Base-by-base conservation (phyloP, 805 yeast genomes). In the Candida ovalis region DNA sequence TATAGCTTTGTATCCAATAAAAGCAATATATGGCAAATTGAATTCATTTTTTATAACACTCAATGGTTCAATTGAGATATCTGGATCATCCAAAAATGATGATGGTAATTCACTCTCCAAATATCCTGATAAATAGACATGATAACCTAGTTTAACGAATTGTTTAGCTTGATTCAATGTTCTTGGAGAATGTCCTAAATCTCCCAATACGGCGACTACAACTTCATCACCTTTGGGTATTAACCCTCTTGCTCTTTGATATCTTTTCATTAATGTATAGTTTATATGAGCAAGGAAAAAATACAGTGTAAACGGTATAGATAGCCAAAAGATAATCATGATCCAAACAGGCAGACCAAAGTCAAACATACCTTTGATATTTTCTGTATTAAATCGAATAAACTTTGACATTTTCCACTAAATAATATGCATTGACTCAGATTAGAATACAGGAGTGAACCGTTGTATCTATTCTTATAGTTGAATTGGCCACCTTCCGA, bases 121-220 rank as follows among this genome's bases (percentile, higher is more conserved):
- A 57, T 91, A 92, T 0, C 99, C 99, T 63, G 96, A 86, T 30
- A 94, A 65, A 49, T 85, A 88, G 3, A 94, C 98, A 41, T 74
- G 71, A 64, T 83, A 86, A 0, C 90, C 94, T 17, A 71, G 66
- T 28, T 74, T 65, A n/a, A 86, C 77, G 57, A 94, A 82, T 46
- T 92, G 84, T 48, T 74, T 69, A 0, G 96, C 96, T 63, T 94
- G 99, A 67, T 92, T 87, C 56, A 84, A 77, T 86, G 92, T 94
- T 50, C 99, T 74, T 6, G 99, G 99, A 0, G 97, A 91, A 61
- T 90, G 96, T 13, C 96, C 97, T 46, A 94, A 62, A 62, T 92
- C 98, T 1, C 99, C 99, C 18, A 94, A 70, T 2, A 94, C 99
- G 53, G 88, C 76, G 18, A 94, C 81, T 9, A 86, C 75, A 5